phyloP scores from a whole-genome alignment of 2,329 filamentous ascomycete species.

The Pseudocercospora ulei region DNA sequence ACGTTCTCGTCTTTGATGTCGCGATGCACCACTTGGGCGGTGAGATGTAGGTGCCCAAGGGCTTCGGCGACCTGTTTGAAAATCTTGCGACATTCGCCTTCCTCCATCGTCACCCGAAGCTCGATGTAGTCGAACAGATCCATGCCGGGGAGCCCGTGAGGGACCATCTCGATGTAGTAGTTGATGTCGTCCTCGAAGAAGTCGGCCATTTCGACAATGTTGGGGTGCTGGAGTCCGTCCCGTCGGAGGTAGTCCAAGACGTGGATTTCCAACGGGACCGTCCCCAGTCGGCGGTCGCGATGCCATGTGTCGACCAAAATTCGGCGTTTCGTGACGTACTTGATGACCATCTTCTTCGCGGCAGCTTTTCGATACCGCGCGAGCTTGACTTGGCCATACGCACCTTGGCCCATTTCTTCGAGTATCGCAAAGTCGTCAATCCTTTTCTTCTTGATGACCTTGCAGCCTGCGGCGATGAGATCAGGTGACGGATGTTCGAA shows the following conservation, averaged over 20 bases:
- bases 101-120: slow-evolving; percentile 89
- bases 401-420: slow-evolving; percentile 97
- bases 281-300: slow-evolving; percentile 80
- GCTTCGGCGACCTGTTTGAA: slow-evolving; percentile 88
- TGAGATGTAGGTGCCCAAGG: slow-evolving; percentile 81
- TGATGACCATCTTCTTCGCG: slow-evolving; percentile 78
- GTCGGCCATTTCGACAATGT: slow-evolving; percentile 60
- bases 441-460: slow-evolving; percentile 55
- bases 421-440: slow-evolving; percentile 86
- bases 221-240: slow-evolving; percentile 55
- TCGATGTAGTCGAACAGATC: slow-evolving; percentile 99
- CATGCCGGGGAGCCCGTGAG: slow-evolving; percentile 92
- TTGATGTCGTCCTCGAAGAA: slow-evolving; percentile 73
- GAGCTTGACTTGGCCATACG: slow-evolving; percentile 94
- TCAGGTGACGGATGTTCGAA: slow-evolving; percentile 36
- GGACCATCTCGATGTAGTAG: slow-evolving; percentile 98
- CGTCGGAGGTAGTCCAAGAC: slow-evolving; percentile 85
- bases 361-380: slow-evolving; percentile 67
- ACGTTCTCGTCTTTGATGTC: slow-evolving; percentile 99
- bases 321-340: slow-evolving; percentile 92
- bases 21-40: slow-evolving; percentile 83
- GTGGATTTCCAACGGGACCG: slow-evolving; percentile 92
- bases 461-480: slow-evolving; percentile 29
- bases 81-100: slow-evolving; percentile 84
- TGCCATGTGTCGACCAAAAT: slow-evolving; percentile 99